These are phyloP conservation scores for Acaromyces ingoldii DNA, from an alignment of 1,284 basidiomycete genomes.

Conservation along the genomic window DNA sequence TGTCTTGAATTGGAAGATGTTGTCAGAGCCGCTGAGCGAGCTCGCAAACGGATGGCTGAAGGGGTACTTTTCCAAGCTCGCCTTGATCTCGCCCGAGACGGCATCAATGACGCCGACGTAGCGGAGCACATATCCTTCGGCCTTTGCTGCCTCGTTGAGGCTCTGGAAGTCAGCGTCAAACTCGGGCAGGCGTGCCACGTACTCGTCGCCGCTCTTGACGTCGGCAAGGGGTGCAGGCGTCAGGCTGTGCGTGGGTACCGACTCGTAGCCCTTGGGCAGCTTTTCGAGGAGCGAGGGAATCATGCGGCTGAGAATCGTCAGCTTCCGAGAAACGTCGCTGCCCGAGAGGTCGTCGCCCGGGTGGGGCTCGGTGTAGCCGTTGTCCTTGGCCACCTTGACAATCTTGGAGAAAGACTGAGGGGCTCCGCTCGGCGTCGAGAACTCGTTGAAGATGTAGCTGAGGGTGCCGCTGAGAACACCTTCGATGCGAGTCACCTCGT, in stretches of 20 bases:
- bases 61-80: conserved; percentile 81
- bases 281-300: conserved; percentile 33
- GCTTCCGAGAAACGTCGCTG: conserved; percentile 91
- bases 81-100: conserved; percentile 68
- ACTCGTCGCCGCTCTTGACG: conserved; percentile 60
- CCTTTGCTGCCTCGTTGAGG: conserved; percentile 70
- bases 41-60: conserved; percentile 87
- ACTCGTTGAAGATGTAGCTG: conserved; percentile 99
- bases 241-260: conserved; percentile 77
- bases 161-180: conserved; percentile 76
- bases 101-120: conserved; percentile 95
- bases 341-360: conserved; percentile 94
- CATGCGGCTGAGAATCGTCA: conserved; percentile 81
- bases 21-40: conserved; percentile 89
- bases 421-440: conserved; percentile 55
- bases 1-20: conserved; percentile 95
- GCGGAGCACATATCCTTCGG: conserved; percentile 74
- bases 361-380: conserved; percentile 96
- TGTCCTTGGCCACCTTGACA: conserved; percentile 79
- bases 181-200: conserved; percentile 71
- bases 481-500: conserved; percentile 64
- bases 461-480: conserved; percentile 88
- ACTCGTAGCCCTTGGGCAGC: conserved; percentile 67
- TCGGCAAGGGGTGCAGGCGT: conserved; percentile 71
- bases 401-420: conserved; percentile 72